Percentiles rank a stretch among this genome's conserved stretches.
phyloP scores from a whole-genome alignment of 768 basidiomycete species.

The Pleurotus tuoliensis region DNA sequence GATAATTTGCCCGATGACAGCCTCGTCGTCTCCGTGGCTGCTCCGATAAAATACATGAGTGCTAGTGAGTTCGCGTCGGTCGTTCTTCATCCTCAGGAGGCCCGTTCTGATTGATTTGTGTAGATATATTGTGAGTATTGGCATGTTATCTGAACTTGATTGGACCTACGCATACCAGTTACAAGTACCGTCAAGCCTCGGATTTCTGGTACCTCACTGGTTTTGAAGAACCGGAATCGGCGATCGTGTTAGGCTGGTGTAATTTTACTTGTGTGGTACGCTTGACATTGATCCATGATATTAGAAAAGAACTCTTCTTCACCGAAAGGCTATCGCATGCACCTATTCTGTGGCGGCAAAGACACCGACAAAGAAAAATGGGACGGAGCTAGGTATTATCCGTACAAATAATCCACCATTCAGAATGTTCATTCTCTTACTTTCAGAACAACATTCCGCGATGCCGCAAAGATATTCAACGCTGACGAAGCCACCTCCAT shows the following conservation, averaged over 20 bases:
- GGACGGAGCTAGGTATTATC: constrained; percentile 74
- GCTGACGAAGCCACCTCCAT: constrained; percentile 72
- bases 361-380: constrained; percentile 80
- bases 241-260: constrained; percentile 70
- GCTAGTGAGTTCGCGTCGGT: constrained; percentile 49
- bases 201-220: constrained; percentile 97
- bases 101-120: constrained; percentile 6
- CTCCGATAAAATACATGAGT: constrained; percentile 83
- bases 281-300: constrained; percentile 1
- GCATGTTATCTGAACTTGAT: constrained; percentile 8
- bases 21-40: constrained; percentile 73
- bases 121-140: constrained; percentile 72
- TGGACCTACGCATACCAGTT: constrained; percentile 43
- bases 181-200: constrained; percentile 90
- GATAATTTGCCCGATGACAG: constrained; percentile 67
- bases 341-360: constrained; percentile 75
- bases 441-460: constrained; percentile 58
- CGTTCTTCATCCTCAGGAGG: not conserved
- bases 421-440: constrained; percentile 6
- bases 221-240: constrained; percentile 90
- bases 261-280: not conserved
- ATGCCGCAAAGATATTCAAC: constrained; percentile 63
- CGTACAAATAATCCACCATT: not conserved
- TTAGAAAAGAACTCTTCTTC: constrained; percentile 68
- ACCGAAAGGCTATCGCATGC: constrained; percentile 76